Evolutionary conservation across 2,329 filamentous ascomycete species (phyloP).

Genomic region (Cladophialophora psammophila): DNA sequence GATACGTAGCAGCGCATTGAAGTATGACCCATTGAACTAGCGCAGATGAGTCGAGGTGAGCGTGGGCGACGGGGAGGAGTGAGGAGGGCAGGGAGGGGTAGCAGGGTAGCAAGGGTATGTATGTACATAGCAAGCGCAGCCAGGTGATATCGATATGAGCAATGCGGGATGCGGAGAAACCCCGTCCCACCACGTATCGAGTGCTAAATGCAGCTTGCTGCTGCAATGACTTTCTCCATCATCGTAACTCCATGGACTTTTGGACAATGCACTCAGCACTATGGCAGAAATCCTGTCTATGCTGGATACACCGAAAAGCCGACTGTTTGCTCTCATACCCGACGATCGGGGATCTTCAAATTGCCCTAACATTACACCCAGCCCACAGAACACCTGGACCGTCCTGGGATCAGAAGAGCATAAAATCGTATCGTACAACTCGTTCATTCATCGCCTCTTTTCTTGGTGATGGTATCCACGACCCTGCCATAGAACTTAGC

Average conservation of each 20-base stretch:
- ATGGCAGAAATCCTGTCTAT: not conserved
- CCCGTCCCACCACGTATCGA: slow-evolving; percentile 11
- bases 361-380: not conserved
- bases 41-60: not conserved
- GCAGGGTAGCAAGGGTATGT: too few species aligned
- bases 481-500: slow-evolving; percentile 89
- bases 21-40: slow-evolving; percentile 18
- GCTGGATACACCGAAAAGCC: not conserved
- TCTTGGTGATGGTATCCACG: slow-evolving; percentile 76
- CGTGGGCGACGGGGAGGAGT: slow-evolving; percentile 7
- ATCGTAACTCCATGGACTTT: not conserved
- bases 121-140: slow-evolving; percentile 8
- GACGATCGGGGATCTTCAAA: not conserved
- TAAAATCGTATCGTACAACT: slow-evolving; percentile 11
- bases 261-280: not conserved
- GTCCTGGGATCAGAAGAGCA: not conserved
- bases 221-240: not conserved
- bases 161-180: slow-evolving; percentile 19
- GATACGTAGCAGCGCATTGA: slow-evolving; percentile 4
- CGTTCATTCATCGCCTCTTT: slow-evolving; percentile 45
- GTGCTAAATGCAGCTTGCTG: too few species aligned
- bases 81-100: slow-evolving; percentile 15
- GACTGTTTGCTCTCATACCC: not conserved
- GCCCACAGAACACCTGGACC: not conserved
- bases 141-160: slow-evolving; percentile 3